Percentiles rank a stretch among this genome's conserved stretches.
phyloP scores from a whole-genome alignment of 495 filamentous ascomycete species.

The Trichoderma erinaceum region DNA sequence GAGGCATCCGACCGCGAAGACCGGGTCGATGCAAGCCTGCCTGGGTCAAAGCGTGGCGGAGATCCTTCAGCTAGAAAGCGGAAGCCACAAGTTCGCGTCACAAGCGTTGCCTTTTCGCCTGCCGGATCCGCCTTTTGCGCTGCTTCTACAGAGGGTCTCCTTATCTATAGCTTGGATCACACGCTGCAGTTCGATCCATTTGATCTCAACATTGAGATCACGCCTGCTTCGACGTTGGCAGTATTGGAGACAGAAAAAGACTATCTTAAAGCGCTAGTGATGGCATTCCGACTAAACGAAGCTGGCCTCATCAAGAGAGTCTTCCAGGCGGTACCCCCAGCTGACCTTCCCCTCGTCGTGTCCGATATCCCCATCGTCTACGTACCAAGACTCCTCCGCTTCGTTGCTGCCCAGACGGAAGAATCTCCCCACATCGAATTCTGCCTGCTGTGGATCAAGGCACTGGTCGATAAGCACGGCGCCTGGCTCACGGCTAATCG shows the following conservation, averaged over 20 bases:
- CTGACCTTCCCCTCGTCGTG: constrained; percentile 72
- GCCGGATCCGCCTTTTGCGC: constrained; percentile 88
- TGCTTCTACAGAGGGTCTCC: constrained; percentile 85
- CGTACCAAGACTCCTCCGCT: constrained; percentile 70
- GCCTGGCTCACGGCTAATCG: constrained; percentile 73
- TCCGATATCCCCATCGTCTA: constrained; percentile 80
- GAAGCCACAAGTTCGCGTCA: constrained; percentile 79
- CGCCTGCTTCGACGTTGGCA: constrained; percentile 69
- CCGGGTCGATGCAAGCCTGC: constrained; percentile 75
- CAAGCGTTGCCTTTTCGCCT: constrained; percentile 78
- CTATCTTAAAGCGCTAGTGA: constrained; percentile 85
- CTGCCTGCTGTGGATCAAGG: constrained; percentile 85
- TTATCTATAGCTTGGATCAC: constrained; percentile 85
- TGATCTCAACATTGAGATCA: constrained; percentile 89
- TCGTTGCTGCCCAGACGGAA: constrained; percentile 81
- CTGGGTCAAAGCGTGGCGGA: constrained; percentile 73
- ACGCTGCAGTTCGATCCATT: constrained; percentile 85
- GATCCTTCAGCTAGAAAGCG: constrained; percentile 71
- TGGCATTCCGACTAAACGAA: constrained; percentile 94
- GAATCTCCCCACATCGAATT: constrained; percentile 90
- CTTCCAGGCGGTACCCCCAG: constrained; percentile 73
- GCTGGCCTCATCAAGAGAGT: constrained; percentile 68
- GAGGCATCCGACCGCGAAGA: constrained; percentile 86
- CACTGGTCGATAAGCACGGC: constrained; percentile 76
- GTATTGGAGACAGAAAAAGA: constrained; percentile 69